phyloP scores from a whole-genome alignment of 208 protist genomes.

The Trypanosoma rangeli region DNA sequence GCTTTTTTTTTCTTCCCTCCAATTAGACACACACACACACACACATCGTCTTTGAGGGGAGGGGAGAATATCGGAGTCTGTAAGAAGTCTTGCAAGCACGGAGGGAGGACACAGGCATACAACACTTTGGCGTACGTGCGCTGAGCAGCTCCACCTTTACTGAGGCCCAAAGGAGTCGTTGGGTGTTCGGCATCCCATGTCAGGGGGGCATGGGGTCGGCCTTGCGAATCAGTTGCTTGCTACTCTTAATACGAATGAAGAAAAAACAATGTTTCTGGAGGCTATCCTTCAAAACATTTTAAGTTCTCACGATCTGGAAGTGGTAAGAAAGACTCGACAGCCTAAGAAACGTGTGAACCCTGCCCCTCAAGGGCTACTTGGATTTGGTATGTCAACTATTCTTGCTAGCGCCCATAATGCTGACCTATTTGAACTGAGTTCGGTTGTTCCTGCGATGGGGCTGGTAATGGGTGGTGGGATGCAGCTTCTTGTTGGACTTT shows the following conservation, averaged over 20 bases:
- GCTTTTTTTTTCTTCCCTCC: no score
- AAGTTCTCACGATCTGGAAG: background rate
- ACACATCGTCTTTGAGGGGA: no score
- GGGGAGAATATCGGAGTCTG: no score
- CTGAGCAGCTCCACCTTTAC: background rate
- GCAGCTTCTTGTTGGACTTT: slow-evolving; percentile 6
- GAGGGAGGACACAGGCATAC: background rate
- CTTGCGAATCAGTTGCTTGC: background rate
- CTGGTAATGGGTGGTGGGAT: background rate
- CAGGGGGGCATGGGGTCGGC: background rate
- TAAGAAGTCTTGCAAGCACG: no score
- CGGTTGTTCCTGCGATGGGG: slow-evolving; percentile 3
- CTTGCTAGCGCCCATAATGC: slow-evolving; percentile 17
- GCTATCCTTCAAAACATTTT: background rate
- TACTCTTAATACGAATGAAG: background rate
- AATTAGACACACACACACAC: no score
- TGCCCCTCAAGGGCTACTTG: slow-evolving; percentile 1
- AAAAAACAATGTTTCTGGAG: slow-evolving; percentile 4
- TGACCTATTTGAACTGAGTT: background rate
- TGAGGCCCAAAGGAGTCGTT: background rate
- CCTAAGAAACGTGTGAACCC: slow-evolving; percentile 1
- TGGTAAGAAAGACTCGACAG: background rate
- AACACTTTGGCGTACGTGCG: background rate
- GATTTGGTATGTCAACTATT: slow-evolving; percentile 14
- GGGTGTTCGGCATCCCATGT: background rate